Percentiles rank a stretch among this genome's conserved stretches.
phyloP scores from a whole-genome alignment of 2,329 filamentous ascomycete species.

The Thermothelomyces thermophilus region DNA sequence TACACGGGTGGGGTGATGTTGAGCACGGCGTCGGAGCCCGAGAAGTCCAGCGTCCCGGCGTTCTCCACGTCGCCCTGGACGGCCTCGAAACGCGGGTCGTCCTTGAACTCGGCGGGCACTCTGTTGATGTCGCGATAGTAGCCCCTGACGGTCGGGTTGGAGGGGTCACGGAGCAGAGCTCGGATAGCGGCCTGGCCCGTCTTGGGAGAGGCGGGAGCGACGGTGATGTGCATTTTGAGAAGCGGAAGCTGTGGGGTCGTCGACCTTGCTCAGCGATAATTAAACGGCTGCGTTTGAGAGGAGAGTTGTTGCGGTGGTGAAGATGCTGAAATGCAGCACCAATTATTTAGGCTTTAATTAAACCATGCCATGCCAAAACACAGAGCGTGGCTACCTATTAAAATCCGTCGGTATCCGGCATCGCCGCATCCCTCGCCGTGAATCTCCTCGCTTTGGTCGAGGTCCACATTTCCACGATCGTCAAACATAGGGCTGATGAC shows the following conservation, averaged over 20 bases:
- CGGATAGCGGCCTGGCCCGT: constrained; percentile 29
- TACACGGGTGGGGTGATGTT: constrained; percentile 29
- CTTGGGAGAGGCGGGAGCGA: constrained; percentile 31
- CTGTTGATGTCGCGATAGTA: constrained; percentile 29
- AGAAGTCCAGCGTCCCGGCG: constrained; percentile 28
- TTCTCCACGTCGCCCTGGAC: constrained; percentile 29
- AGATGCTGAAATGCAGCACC: too few species aligned
- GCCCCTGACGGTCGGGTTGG: constrained; percentile 22
- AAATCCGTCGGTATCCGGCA: too few species aligned
- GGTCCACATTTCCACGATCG: too few species aligned
- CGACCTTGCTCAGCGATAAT: too few species aligned
- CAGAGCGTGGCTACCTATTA: background rate
- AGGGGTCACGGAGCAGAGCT: constrained; percentile 23
- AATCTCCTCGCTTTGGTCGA: too few species aligned
- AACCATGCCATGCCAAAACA: too few species aligned
- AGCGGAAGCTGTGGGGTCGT: too few species aligned
- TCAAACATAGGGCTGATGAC: too few species aligned
- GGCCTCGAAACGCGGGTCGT: constrained; percentile 25
- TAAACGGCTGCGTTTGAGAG: too few species aligned
- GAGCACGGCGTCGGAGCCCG: constrained; percentile 27
- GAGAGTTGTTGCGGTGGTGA: too few species aligned
- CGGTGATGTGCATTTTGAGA: constrained; percentile 25
- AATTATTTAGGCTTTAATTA: too few species aligned
- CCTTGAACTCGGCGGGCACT: constrained; percentile 27
- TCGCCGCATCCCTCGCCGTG: too few species aligned